Conservation (phyloP, 441 rosid species). For the Corymbia citriodora region DNA sequence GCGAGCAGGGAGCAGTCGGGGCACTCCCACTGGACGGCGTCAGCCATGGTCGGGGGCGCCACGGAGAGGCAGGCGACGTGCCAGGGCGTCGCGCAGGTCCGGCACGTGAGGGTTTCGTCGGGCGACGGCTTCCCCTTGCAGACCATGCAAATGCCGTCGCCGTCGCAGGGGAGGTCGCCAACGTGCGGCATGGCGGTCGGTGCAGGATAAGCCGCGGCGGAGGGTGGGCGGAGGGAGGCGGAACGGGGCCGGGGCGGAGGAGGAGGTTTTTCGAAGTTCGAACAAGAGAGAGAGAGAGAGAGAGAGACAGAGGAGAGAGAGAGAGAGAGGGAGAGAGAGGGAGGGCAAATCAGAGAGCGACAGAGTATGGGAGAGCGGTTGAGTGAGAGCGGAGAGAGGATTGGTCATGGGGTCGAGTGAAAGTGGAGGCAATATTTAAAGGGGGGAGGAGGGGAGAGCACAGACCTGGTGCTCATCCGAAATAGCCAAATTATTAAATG, state of each 20-base stretch:
- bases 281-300: neutral
- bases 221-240: neutral
- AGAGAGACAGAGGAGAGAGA: too few species aligned
- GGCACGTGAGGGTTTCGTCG: slow-evolving; percentile 44
- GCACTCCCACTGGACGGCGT: slow-evolving; percentile 42
- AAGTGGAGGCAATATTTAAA: neutral
- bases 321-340: neutral
- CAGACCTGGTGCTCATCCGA: neutral
- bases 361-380: neutral
- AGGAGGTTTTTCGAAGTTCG: neutral
- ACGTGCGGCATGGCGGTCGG: slow-evolving; percentile 29
- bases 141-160: slow-evolving; percentile 50
- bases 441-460: neutral
- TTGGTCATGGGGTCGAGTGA: neutral
- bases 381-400: neutral
- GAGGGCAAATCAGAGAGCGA: neutral
- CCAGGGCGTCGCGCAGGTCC: slow-evolving; percentile 56
- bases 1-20: slow-evolving; percentile 49
- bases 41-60: slow-evolving; percentile 32
- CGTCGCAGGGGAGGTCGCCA: slow-evolving; percentile 59
- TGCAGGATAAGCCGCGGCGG: neutral
- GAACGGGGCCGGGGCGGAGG: neutral
- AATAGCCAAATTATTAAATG: neutral
- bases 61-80: slow-evolving; percentile 43
- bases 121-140: slow-evolving; percentile 36